Conservation (phyloP, 371 early-diverging fungal species). For the Chytridium lagenaria region DNA sequence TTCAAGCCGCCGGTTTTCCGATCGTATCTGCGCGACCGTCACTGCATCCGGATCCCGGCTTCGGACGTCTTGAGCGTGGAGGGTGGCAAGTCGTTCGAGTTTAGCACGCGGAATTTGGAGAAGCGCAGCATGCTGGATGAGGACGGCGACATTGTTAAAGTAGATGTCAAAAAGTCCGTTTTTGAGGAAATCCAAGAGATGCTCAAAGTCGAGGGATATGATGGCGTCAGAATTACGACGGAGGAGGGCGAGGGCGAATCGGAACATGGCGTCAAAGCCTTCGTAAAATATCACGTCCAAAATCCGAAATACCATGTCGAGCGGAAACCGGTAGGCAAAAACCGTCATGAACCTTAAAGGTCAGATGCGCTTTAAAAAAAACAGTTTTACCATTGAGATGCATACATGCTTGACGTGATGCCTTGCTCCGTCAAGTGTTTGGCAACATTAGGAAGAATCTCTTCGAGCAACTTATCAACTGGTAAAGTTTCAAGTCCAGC, state of each 20-base stretch:
- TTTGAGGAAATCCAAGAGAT: slow-evolving; percentile 81
- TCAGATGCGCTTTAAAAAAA: neutral
- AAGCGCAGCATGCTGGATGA: slow-evolving; percentile 80
- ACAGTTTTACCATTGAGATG: slow-evolving; percentile 55
- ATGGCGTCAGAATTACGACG: slow-evolving; percentile 77
- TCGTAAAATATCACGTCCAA: slow-evolving; percentile 93
- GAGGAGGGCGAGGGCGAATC: slow-evolving; percentile 84
- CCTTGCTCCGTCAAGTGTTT: slow-evolving; percentile 82
- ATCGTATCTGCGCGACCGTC: slow-evolving; percentile 65
- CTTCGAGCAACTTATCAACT: slow-evolving; percentile 85
- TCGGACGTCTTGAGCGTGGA: slow-evolving; percentile 70
- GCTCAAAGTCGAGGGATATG: slow-evolving; percentile 81
- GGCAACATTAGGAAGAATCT: slow-evolving; percentile 78
- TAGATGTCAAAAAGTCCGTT: slow-evolving; percentile 74
- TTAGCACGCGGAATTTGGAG: slow-evolving; percentile 70
- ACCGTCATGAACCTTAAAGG: slow-evolving; percentile 86
- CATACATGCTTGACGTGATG: slow-evolving; percentile 87
- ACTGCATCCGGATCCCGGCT: slow-evolving; percentile 72
- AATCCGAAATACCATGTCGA: slow-evolving; percentile 85
- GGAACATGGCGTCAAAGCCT: slow-evolving; percentile 81
- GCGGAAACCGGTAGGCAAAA: slow-evolving; percentile 93
- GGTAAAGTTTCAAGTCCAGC: slow-evolving; percentile 81
- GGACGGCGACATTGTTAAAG: slow-evolving; percentile 59
- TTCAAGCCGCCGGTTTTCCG: slow-evolving; percentile 72
- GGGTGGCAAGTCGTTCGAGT: slow-evolving; percentile 73